Percentiles rank a stretch among this genome's conserved stretches.
phyloP scores from a whole-genome alignment of 352 stramenopile species.

The Peronospora tabacina region DNA sequence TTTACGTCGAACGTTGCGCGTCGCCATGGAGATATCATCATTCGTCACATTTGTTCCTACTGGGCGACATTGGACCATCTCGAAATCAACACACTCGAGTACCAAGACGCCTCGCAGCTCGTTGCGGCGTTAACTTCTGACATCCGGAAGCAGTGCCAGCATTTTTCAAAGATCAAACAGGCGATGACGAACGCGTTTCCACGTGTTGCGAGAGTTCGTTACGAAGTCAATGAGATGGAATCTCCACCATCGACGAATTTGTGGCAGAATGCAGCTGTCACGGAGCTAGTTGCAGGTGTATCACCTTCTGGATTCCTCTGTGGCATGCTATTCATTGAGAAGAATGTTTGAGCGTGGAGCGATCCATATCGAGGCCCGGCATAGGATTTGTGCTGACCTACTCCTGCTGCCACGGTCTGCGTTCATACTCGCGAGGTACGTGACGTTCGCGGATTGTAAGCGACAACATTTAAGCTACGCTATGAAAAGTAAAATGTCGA shows the following conservation, averaged over 20 bases:
- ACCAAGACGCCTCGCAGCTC: constrained; percentile 35
- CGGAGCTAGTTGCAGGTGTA: constrained; percentile 41
- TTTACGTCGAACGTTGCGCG: constrained; percentile 49
- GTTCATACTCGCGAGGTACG: background rate
- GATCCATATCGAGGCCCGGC: background rate
- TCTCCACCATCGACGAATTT: constrained; percentile 22
- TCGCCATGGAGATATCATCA: constrained; percentile 49
- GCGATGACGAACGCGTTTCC: constrained; percentile 41
- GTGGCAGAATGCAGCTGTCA: constrained; percentile 38
- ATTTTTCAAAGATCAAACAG: constrained; percentile 45
- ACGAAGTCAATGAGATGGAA: constrained; percentile 31
- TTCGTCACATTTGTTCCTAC: constrained; percentile 47
- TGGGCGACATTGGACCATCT: constrained; percentile 36
- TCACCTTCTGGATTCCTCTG: constrained; percentile 39
- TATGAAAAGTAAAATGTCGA: too few relatives aligned
- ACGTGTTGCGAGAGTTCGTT: constrained; percentile 32
- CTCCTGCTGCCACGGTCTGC: background rate
- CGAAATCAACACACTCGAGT: constrained; percentile 41
- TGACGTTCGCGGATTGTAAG: background rate
- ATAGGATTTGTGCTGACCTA: background rate
- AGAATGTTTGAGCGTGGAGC: constrained; percentile 21
- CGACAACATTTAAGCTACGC: background rate
- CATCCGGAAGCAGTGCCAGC: constrained; percentile 47
- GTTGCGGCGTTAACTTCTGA: constrained; percentile 40
- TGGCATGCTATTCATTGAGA: constrained; percentile 51